phyloP scores from a whole-genome alignment of 306 rosid genomes.

The Medicago lupulina region DNA sequence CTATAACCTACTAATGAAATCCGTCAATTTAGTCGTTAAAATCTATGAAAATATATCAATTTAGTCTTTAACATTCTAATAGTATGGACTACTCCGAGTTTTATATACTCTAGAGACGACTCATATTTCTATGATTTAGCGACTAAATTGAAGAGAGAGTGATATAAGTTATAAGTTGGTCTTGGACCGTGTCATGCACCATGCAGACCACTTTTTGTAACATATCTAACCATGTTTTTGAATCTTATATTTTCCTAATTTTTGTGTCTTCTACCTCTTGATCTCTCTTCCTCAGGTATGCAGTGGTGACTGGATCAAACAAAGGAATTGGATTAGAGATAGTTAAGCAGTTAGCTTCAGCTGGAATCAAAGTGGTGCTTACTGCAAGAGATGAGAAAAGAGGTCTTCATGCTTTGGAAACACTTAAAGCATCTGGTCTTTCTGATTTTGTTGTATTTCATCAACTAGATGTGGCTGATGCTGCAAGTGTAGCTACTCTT shows the following conservation, averaged over 20 bases:
- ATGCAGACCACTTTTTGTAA: too few relatives aligned
- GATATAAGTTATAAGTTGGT: too few relatives aligned
- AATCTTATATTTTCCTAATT: not conserved
- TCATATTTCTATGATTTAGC: too few relatives aligned
- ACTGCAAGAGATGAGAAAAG: conserved; percentile 50
- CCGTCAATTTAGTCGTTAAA: too few relatives aligned
- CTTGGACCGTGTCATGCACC: too few relatives aligned
- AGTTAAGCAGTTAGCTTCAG: conserved; percentile 42
- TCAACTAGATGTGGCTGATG: conserved; percentile 50
- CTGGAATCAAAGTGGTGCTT: conserved; percentile 51
- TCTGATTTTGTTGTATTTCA: conserved; percentile 45
- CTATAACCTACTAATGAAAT: too few relatives aligned
- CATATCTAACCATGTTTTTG: not conserved
- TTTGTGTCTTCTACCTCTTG: too few relatives aligned
- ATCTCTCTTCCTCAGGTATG: conserved; percentile 35
- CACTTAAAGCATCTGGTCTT: conserved; percentile 28
- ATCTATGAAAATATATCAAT: too few relatives aligned
- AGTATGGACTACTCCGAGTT: too few relatives aligned
- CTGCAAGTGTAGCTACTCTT: conserved; percentile 46
- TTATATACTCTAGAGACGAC: too few relatives aligned
- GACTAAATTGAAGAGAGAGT: too few relatives aligned
- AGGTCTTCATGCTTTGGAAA: conserved; percentile 48
- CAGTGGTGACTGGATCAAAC: conserved; percentile 47
- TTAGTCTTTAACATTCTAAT: too few relatives aligned
- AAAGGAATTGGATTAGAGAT: conserved; percentile 52